These are phyloP conservation scores for Magnusiomyces suaveolens DNA, from an alignment of 1,139 yeast genomes.

Conservation along the genomic window DNA sequence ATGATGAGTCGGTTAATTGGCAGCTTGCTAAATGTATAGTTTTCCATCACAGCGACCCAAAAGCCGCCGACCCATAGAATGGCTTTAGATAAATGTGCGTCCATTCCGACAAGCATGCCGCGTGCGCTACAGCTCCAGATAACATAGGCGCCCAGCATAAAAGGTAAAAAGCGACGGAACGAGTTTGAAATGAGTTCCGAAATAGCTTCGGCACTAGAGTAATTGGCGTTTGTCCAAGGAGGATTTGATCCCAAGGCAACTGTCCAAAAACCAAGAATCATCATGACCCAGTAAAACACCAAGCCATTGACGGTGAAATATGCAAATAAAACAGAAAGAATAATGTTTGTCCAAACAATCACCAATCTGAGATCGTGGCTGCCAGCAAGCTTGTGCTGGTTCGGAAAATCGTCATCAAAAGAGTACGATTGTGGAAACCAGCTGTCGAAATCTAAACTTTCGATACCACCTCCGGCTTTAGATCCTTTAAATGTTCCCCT, in stretches of 20 bases:
- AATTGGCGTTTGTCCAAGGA: slow-evolving; percentile 41
- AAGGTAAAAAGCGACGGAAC: slow-evolving; percentile 65
- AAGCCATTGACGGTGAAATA: slow-evolving; percentile 50
- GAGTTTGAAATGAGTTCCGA: slow-evolving; percentile 61
- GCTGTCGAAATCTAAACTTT: slow-evolving; percentile 55
- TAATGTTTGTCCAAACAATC: slow-evolving; percentile 48
- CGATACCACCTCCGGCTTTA: slow-evolving; percentile 39
- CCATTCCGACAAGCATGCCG: slow-evolving; percentile 25
- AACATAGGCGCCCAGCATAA: slow-evolving; percentile 59
- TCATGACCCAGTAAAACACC: slow-evolving; percentile 52
- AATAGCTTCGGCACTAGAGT: slow-evolving; percentile 40
- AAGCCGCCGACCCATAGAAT: slow-evolving; percentile 69
- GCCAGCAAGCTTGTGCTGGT: slow-evolving; percentile 34
- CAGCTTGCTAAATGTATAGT: slow-evolving; percentile 75
- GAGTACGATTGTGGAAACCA: slow-evolving; percentile 67
- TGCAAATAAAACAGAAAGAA: slow-evolving; percentile 45
- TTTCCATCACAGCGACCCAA: slow-evolving; percentile 80
- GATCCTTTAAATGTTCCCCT: slow-evolving; percentile 37
- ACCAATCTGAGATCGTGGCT: slow-evolving; percentile 60
- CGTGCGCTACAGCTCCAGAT: slow-evolving; percentile 54
- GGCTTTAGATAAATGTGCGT: slow-evolving; percentile 41
- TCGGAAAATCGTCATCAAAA: slow-evolving; percentile 36
- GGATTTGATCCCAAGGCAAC: slow-evolving; percentile 75
- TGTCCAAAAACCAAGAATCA: slow-evolving; percentile 78
- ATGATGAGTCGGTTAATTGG: slow-evolving; percentile 79